Evolutionary conservation across 2,329 filamentous ascomycete species (phyloP), one percentile per base, ranked within the genome.

Genomic region (Alternaria burnsii): DNA sequence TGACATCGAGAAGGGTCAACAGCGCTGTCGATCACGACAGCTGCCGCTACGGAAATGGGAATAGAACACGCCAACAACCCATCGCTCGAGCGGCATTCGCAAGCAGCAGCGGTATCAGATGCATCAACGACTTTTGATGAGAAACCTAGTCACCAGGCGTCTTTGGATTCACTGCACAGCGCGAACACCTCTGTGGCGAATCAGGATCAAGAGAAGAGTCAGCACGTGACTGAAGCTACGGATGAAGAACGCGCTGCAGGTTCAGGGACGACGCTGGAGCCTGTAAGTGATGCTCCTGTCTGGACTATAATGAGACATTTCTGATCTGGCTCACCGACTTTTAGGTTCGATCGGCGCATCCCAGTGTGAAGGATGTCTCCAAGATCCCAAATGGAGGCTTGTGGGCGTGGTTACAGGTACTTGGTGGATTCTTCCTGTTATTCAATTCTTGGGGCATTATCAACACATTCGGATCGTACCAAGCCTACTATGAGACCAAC

Each of bases 391-490:
- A 84, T 69, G 82, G 82, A 16, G 82, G 82, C 0, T 59, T 81
- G 5, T 72, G 61, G 63, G 82, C 82, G 5, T 84, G 82, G 82
- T 65, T 84, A 30, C 82, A 84, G 59, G 82, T 84, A 5, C 52
- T 82, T 1, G 81, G 80, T 2, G 71, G 73, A n/a, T 84, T 84
- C 69, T 81, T 83, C 53, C 61, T 84, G 8, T 79, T 84, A 63
- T 82, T 82, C 61, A 83, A 83, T 65, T 78, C 78, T 28, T 84
- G 82, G 78, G 78, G 79, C 40, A 75, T 82, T 22, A 75, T 82
- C n/a, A 83, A 83, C 59, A 81, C 81, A 0, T 84, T 82, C 53
- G 82, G 82, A 14, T 79, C 77, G 11, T 85, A 82, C 63, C 81
- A 84, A 63, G 79, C 82, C 0, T 84, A 81, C 70, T 84, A 84